phyloP scores from a whole-genome alignment of 2,329 filamentous ascomycete genomes.

The Paecilomyces dactylethromorphus region DNA sequence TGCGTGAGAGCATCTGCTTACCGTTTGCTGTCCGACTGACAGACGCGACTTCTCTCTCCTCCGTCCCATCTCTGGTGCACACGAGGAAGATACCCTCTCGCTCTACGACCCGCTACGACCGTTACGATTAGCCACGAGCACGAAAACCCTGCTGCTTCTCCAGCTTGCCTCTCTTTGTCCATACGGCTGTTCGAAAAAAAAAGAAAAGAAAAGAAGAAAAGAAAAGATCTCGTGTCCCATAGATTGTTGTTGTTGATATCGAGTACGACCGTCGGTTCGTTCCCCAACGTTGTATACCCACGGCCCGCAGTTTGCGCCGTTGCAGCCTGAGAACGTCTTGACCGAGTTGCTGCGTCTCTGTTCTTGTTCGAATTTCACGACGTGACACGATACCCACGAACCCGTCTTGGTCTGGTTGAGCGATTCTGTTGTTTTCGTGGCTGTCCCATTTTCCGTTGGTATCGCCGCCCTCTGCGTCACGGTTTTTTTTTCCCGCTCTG shows the following conservation, averaged over 20 bases:
- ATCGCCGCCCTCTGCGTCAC: slow-evolving; percentile 2
- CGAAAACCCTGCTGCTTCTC: slow-evolving; percentile 4
- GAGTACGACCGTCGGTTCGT: not conserved
- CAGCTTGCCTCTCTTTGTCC: slow-evolving; percentile 5
- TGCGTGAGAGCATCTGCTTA: slow-evolving; percentile 4
- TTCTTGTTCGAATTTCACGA: slow-evolving; percentile 30
- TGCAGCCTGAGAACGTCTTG: not conserved
- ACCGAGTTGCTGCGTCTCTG: slow-evolving; percentile 3
- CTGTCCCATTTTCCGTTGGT: not conserved
- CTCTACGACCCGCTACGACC: slow-evolving; percentile 25
- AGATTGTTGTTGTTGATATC: not conserved
- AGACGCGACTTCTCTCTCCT: slow-evolving; percentile 8
- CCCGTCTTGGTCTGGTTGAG: slow-evolving; percentile 21
- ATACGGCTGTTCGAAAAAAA: slow-evolving; percentile 6
- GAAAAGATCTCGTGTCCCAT: not conserved
- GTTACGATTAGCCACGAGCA: slow-evolving; percentile 17
- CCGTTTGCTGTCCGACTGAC: not conserved
- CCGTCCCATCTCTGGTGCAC: slow-evolving; percentile 7
- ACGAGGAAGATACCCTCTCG: slow-evolving; percentile 3
- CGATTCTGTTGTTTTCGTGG: slow-evolving; percentile 13
- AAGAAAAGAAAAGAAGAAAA: not conserved
- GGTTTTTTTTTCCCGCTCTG: slow-evolving; percentile 7
- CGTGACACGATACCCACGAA: slow-evolving; percentile 38
- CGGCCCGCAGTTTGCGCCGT: not conserved
- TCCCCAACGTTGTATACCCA: not conserved